These are phyloP conservation scores for Trichoderma asperellum DNA, from an alignment of 2,329 filamentous ascomycete genomes.

Conservation along the genomic window DNA sequence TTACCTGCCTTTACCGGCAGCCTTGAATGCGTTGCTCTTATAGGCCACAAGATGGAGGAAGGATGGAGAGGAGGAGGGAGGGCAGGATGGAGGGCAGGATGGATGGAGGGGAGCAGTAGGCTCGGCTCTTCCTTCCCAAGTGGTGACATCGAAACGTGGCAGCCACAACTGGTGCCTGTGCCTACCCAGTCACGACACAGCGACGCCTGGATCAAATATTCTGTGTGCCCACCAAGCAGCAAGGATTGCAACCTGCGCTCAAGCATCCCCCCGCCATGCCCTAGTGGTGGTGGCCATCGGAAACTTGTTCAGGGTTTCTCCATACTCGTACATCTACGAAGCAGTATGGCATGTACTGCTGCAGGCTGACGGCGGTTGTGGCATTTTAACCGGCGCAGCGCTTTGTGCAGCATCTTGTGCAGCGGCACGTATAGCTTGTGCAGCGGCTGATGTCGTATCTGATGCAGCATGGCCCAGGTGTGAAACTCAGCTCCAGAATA, in stretches of 20 bases:
- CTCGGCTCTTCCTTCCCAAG: slow-evolving; percentile 6
- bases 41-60: background rate
- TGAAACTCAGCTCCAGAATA: background rate
- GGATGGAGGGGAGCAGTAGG: background rate
- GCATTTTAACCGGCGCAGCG: background rate
- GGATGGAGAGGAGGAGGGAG: background rate
- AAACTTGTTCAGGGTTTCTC: slow-evolving; percentile 14
- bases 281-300: slow-evolving; percentile 4
- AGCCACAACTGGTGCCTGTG: slow-evolving; percentile 6
- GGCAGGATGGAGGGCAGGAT: background rate
- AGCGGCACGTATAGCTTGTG: background rate
- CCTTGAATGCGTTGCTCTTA: background rate
- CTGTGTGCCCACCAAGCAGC: slow-evolving; percentile 13
- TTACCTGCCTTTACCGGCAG: slow-evolving; percentile 4
- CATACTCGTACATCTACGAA: slow-evolving; percentile 2
- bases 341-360: background rate
- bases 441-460: background rate
- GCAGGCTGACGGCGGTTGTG: background rate
- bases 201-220: slow-evolving; percentile 8
- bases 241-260: slow-evolving; percentile 6
- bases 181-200: slow-evolving; percentile 14
- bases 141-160: slow-evolving; percentile 20
- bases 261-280: slow-evolving; percentile 14
- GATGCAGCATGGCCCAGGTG: slow-evolving; percentile 2
- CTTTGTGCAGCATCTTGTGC: slow-evolving; percentile 14